Conservation (phyloP, 2,329 filamentous ascomycete genomes). For the Anisogramma anomala region DNA sequence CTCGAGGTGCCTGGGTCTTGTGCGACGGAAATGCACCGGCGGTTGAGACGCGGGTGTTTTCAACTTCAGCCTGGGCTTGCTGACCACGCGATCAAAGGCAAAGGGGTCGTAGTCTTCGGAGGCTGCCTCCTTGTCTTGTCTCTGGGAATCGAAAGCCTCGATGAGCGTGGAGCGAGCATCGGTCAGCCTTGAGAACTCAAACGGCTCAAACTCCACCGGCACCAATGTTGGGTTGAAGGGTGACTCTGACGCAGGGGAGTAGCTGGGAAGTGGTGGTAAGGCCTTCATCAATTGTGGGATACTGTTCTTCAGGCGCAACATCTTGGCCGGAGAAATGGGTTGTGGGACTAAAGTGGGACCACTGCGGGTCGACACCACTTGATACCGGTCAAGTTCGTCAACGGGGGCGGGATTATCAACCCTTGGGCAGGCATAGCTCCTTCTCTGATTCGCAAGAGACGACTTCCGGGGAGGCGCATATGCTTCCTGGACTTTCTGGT, state of each 20-base stretch:
- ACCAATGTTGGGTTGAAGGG: conserved; percentile 4
- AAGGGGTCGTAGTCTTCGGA: conserved; percentile 7
- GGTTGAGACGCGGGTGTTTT: conserved; percentile 6
- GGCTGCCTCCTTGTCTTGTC: background rate
- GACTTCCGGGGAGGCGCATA: conserved; percentile 9
- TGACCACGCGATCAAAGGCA: conserved; percentile 6
- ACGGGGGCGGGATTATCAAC: background rate
- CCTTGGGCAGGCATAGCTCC: conserved; percentile 3
- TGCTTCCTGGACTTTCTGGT: background rate
- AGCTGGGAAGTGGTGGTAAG: conserved; percentile 33
- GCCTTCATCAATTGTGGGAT: conserved; percentile 42
- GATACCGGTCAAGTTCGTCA: conserved; percentile 8
- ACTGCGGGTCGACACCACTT: conserved; percentile 11
- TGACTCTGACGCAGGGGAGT: conserved; percentile 7
- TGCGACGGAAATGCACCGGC: background rate
- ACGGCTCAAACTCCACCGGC: conserved; percentile 9
- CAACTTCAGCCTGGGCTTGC: conserved; percentile 12
- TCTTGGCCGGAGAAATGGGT: conserved; percentile 34
- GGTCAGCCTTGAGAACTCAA: conserved; percentile 11
- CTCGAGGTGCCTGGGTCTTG: background rate
- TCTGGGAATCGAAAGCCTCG: background rate
- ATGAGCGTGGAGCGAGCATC: conserved; percentile 10
- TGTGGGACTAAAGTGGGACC: conserved; percentile 32
- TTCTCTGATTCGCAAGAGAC: conserved; percentile 8
- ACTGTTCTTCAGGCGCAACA: conserved; percentile 36